Percentiles rank a stretch among this genome's conserved stretches.
Evolutionary conservation across 495 filamentous ascomycete species (phyloP).

Genomic region (Penicillium chermesinum): DNA sequence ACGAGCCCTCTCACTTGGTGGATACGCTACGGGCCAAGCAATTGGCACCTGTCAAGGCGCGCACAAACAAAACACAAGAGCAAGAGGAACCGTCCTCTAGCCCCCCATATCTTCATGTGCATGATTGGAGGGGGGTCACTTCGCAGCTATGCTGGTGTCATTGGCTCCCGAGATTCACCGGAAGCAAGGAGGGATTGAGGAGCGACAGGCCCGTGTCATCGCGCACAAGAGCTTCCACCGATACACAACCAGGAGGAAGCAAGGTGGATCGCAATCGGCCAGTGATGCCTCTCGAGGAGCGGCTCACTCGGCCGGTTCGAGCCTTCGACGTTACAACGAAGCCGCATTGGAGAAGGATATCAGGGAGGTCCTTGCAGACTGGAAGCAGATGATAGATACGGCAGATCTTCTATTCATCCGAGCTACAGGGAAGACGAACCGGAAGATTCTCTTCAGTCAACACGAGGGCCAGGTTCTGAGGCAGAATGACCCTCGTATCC

Average conservation of each 20-base stretch:
- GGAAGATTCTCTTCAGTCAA: slow-evolving; percentile 79
- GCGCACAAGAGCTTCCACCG: slow-evolving; percentile 97
- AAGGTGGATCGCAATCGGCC: slow-evolving; percentile 89
- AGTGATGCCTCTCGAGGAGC: slow-evolving; percentile 87
- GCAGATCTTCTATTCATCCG: slow-evolving; percentile 82
- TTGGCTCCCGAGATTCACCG: slow-evolving; percentile 75
- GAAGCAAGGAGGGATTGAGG: slow-evolving; percentile 61
- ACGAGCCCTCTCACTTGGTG: slow-evolving; percentile 54
- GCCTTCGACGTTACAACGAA: slow-evolving; percentile 89
- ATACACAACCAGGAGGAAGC: slow-evolving; percentile 92
- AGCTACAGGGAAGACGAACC: slow-evolving; percentile 79
- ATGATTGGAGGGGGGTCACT: slow-evolving; percentile 99
- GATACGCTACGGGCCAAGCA: slow-evolving; percentile 71
- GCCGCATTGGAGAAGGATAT: slow-evolving; percentile 80
- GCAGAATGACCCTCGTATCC: slow-evolving; percentile 75
- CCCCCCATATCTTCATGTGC: slow-evolving; percentile 87
- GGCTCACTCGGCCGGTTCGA: slow-evolving; percentile 90
- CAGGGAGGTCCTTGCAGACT: slow-evolving; percentile 68
- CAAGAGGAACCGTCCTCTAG: slow-evolving; percentile 51
- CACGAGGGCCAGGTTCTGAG: slow-evolving; percentile 83
- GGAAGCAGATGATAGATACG: slow-evolving; percentile 77
- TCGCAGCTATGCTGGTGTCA: slow-evolving; percentile 92
- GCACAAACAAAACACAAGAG: slow-evolving; percentile 35
- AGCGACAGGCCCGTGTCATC: slow-evolving; percentile 76
- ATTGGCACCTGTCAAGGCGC: slow-evolving; percentile 55